Base-by-base conservation (phyloP, 2,329 filamentous ascomycete species). In the Fusarium sp. region DNA sequence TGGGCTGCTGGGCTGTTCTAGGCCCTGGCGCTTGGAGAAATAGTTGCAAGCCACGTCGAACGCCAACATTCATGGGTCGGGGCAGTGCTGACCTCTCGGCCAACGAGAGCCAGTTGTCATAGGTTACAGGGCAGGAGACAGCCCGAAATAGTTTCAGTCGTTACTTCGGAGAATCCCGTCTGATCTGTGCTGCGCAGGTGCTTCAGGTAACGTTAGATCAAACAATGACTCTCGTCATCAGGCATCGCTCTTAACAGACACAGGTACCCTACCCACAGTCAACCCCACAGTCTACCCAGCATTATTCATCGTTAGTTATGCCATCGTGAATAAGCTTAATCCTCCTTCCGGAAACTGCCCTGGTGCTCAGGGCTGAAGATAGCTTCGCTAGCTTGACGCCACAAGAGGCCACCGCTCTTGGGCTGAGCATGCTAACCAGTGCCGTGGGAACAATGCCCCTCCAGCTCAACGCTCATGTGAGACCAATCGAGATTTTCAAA, bases 1-100 rank as follows among this genome's bases (percentile, higher is more conserved):
- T 31, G 15, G 28, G 28, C 44, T 23, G 59, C 67, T 66, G 50
- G 55, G 62, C 56, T 50, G 59, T 53, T 60, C 67, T 47, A 68
- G 67, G 47, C 67, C 52, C 48, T 63, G 18, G 56, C 18, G 16
- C 40, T 54, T 58, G 36, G 13, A 28, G 43, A 23, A 48, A 54
- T 43, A 54, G 52, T 43, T 36, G 37, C 30, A 46, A 68, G 55
- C 67, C 67, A 68, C 59, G 7, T 68, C 47, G 50, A 41, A 16
- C 18, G 34, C 52, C 31, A 52, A 27, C 43, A 39, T 41, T 28
- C 28, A 34, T 27, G 46, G 15, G 47, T 11, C 47, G 43, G 51
- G 67, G 67, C 67, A 57, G 51, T 71, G 63, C 55, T 60, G 64
- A 47, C 27, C 30, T n/a, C 23, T 37, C 13, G 23, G 16, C 40